Evolutionary conservation across 768 basidiomycete genomes (phyloP), one percentile per base, ranked within the genome.

Genomic region (Crucibulum laeve): DNA sequence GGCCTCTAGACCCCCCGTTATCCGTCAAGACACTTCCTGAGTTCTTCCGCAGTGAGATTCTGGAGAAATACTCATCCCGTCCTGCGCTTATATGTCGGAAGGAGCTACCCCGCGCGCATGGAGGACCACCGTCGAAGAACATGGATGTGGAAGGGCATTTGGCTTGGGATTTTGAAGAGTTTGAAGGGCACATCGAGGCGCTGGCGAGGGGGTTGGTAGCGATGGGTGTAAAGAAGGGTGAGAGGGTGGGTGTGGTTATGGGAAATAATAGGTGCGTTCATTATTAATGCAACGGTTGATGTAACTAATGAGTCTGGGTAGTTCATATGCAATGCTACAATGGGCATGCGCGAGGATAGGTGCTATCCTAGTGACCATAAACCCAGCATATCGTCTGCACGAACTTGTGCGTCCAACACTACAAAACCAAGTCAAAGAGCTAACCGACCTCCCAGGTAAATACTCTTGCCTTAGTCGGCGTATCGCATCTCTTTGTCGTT

Each of bases 341-440:
- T 91, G 87, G 89, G 89, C 89, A 3, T 87, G 84, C 46, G 86
- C 87, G n/a, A 79, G 77, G 39, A 73, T 90, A 45, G 89, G 89
- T n/a, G 88, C 86, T 10, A 80, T 91, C 42, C 62, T 91, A 25
- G 87, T 87, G 17, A 90, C 89, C 5, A 70, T 91, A 36, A 92
- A 92, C 51, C 90, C 89, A 2, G 86, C 88, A 0, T 91, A 88
- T 56, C 77, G 82, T 21, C 51, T 80, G 4, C 69, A 73, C 25
- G 89, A 92, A 56, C 69, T 91, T 40, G 87, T 87, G 46, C 40
- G 75, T 66, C 14, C 11, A 3, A 18, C 35, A 10, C 18, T 14
- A 10, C 19, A n/a, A n/a, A 10, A 5, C 10, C 35, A 13, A 4
- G 13, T 18, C 28, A 32, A 32, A 11, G 28, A 11, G 28, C 40